Evolutionary conservation across 2,329 filamentous ascomycete genomes (phyloP).

Genomic region (Talaromyces sp.): DNA sequence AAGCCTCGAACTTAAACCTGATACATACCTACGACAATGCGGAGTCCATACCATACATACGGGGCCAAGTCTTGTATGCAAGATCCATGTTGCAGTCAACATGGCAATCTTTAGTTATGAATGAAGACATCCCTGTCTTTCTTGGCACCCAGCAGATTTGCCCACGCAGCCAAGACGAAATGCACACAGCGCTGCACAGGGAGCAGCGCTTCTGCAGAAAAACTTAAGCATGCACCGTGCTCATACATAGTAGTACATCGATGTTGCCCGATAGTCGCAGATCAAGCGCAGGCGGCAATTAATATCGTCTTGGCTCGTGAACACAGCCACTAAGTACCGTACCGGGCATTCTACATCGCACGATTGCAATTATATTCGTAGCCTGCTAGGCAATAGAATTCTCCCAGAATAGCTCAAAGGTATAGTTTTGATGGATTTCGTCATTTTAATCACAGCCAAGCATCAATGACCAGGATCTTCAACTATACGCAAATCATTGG

Average conservation of each 20-base stretch:
- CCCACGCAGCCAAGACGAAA: slow-evolving; percentile 7
- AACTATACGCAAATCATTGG: neutral
- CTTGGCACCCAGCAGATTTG: slow-evolving; percentile 8
- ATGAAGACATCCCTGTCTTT: slow-evolving; percentile 11
- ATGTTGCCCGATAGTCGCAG: neutral
- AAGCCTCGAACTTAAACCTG: neutral
- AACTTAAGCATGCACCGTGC: neutral
- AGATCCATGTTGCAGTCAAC: neutral
- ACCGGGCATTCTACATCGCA: neutral
- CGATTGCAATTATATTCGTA: neutral
- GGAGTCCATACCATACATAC: neutral
- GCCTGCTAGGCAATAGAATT: slow-evolving; percentile 10
- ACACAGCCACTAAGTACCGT: slow-evolving; percentile 10
- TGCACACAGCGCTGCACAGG: neutral
- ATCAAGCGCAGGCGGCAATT: neutral
- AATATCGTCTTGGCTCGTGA: neutral
- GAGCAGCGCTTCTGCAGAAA: neutral
- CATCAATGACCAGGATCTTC: neutral
- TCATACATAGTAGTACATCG: neutral
- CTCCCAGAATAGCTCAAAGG: slow-evolving; percentile 5
- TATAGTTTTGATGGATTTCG: neutral
- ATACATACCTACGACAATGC: slow-evolving; percentile 1
- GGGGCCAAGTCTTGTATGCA: neutral
- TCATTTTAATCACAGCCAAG: neutral
- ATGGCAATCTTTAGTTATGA: slow-evolving; percentile 3